Percentiles rank a stretch among this genome's conserved stretches.
Conservation (phyloP, 2,329 filamentous ascomycete genomes). For the Celoporthe dispersa region DNA sequence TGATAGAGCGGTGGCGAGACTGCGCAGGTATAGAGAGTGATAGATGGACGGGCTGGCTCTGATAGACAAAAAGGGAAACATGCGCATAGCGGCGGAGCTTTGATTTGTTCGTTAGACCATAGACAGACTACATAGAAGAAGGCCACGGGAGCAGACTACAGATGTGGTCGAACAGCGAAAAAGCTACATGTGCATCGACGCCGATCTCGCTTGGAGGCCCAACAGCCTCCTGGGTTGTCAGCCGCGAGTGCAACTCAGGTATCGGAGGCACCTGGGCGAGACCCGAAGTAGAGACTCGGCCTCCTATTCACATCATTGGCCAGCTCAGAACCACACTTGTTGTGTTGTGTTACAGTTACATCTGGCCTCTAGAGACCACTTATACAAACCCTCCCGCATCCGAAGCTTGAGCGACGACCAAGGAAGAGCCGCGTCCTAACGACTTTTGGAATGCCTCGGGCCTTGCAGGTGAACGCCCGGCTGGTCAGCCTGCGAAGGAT, state of each 20-base stretch:
- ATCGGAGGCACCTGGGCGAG: background rate
- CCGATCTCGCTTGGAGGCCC: too few species aligned
- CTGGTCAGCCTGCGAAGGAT: background rate
- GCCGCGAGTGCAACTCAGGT: background rate
- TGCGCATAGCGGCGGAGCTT: conserved; percentile 5
- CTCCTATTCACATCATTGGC: background rate
- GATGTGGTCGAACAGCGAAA: too few species aligned
- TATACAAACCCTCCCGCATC: too few species aligned
- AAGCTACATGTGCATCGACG: too few species aligned
- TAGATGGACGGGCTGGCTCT: background rate
- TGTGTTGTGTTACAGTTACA: background rate
- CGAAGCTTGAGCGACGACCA: too few species aligned
- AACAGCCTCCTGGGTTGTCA: background rate
- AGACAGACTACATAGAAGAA: background rate
- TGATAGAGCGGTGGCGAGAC: background rate
- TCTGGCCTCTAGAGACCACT: background rate
- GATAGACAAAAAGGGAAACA: background rate
- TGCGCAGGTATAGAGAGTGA: background rate
- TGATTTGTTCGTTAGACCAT: background rate
- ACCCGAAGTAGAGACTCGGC: background rate
- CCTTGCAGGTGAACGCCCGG: too few species aligned
- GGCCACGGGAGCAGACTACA: background rate
- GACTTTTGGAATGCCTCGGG: too few species aligned
- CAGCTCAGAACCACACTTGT: background rate
- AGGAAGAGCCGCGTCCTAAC: too few species aligned